Evolutionary conservation across 768 basidiomycete species (phyloP).

Genomic region (Hygrocybe coccinea): DNA sequence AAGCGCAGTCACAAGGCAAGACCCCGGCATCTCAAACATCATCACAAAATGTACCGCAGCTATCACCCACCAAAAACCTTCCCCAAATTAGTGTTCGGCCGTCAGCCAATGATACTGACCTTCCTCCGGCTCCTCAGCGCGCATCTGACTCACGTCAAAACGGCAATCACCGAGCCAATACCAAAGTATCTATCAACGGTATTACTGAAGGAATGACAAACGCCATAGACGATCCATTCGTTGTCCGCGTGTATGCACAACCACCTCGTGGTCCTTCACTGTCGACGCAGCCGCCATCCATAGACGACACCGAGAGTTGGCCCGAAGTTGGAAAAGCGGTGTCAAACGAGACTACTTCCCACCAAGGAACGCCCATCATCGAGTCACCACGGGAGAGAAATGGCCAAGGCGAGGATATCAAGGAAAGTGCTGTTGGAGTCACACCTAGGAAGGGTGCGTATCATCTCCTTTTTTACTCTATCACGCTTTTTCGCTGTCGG

Average conservation of each 20-base stretch:
- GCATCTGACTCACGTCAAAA: slow-evolving; percentile 1
- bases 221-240: slow-evolving; percentile 20
- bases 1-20: background rate
- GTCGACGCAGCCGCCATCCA: slow-evolving; percentile 21
- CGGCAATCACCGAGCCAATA: background rate
- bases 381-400: slow-evolving; percentile 4
- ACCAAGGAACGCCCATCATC: background rate
- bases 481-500: background rate
- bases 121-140: background rate
- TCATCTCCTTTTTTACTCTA: background rate
- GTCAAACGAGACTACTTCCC: background rate
- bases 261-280: slow-evolving; percentile 4
- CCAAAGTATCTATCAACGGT: background rate
- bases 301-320: slow-evolving; percentile 38
- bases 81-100: background rate
- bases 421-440: background rate
- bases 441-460: slow-evolving; percentile 27
- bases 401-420: slow-evolving; percentile 10
- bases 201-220: background rate
- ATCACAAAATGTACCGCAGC: slow-evolving; percentile 1
- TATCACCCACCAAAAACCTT: background rate
- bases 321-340: slow-evolving; percentile 40
- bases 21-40: slow-evolving; percentile 3
- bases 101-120: background rate
- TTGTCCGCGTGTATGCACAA: slow-evolving; percentile 34